Conservation (phyloP, 2,329 filamentous ascomycete genomes). For the Cladosporium sphaerospermum region DNA sequence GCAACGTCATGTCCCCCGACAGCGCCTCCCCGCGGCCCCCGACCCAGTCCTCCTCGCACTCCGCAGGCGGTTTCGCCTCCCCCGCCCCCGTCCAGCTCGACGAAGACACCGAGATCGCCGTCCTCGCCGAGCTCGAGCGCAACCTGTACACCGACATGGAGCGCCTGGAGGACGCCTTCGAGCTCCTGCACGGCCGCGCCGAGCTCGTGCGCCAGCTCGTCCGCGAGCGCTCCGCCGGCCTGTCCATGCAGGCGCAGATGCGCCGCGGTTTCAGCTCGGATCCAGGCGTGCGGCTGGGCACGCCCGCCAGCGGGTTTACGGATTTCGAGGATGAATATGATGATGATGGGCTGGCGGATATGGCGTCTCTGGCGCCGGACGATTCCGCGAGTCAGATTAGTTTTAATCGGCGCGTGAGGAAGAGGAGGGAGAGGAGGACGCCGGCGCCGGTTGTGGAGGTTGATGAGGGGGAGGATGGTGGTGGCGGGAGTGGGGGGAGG, state of each 20-base stretch:
- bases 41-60: conserved; percentile 17
- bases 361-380: conserved; percentile 60
- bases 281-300: conserved; percentile 38
- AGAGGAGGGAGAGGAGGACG: conserved; percentile 64
- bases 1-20: conserved; percentile 21
- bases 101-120: conserved; percentile 87
- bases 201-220: conserved; percentile 73
- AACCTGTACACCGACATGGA: conserved; percentile 96
- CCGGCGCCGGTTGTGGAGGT: conserved; percentile 68
- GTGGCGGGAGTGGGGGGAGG: neutral
- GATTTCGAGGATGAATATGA: conserved; percentile 29
- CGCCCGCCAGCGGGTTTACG: conserved; percentile 33
- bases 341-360: conserved; percentile 31
- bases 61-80: conserved; percentile 31
- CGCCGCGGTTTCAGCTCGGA: conserved; percentile 44
- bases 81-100: conserved; percentile 73
- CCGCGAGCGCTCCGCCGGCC: conserved; percentile 73
- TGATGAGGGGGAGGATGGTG: conserved; percentile 40
- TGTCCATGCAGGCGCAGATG: conserved; percentile 60
- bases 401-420: conserved; percentile 58
- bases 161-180: conserved; percentile 86
- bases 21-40: conserved; percentile 25
- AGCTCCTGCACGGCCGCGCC: conserved; percentile 78
- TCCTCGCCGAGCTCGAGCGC: conserved; percentile 82
- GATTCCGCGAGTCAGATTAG: conserved; percentile 77